Percentiles rank a stretch among this genome's conserved stretches.
These are phyloP conservation scores for Kuraishia floccosa DNA, from an alignment of 805 yeast species.

Conservation along the genomic window DNA sequence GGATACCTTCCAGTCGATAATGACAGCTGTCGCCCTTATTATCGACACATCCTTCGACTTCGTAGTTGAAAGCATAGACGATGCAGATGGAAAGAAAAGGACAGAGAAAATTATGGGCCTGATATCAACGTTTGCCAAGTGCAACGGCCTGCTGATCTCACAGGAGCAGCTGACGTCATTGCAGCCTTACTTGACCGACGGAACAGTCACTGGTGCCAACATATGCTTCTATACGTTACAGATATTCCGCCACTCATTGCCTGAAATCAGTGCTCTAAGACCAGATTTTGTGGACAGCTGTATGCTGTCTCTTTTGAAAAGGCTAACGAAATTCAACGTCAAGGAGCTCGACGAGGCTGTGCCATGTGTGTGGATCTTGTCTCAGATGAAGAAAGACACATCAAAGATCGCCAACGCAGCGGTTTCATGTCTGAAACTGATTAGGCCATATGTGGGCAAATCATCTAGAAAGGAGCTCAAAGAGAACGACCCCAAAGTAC, in stretches of 20 bases:
- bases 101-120: constrained; percentile 32
- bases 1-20: constrained; percentile 7
- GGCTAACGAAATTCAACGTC: constrained; percentile 48
- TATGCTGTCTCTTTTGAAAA: constrained; percentile 37
- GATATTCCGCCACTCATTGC: constrained; percentile 40
- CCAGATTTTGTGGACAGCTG: constrained; percentile 37
- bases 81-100: constrained; percentile 9
- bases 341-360: constrained; percentile 64
- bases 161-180: constrained; percentile 59
- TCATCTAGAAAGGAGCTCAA: constrained; percentile 8
- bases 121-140: constrained; percentile 43
- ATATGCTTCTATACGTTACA: constrained; percentile 38
- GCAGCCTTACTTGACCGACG: constrained; percentile 53
- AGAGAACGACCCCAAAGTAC: constrained; percentile 29
- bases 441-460: constrained; percentile 32
- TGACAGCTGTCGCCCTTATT: constrained; percentile 13
- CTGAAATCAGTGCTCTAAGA: constrained; percentile 30
- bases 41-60: constrained; percentile 23
- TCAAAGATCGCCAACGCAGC: constrained; percentile 49
- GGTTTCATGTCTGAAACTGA: constrained; percentile 41
- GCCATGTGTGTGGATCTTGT: constrained; percentile 53
- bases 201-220: constrained; percentile 23
- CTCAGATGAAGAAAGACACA: constrained; percentile 32
- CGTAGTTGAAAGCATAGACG: constrained; percentile 22
- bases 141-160: constrained; percentile 38